These are phyloP conservation scores for Usnea hakonensis DNA, from an alignment of 495 filamentous ascomycete genomes.

Conservation along the genomic window DNA sequence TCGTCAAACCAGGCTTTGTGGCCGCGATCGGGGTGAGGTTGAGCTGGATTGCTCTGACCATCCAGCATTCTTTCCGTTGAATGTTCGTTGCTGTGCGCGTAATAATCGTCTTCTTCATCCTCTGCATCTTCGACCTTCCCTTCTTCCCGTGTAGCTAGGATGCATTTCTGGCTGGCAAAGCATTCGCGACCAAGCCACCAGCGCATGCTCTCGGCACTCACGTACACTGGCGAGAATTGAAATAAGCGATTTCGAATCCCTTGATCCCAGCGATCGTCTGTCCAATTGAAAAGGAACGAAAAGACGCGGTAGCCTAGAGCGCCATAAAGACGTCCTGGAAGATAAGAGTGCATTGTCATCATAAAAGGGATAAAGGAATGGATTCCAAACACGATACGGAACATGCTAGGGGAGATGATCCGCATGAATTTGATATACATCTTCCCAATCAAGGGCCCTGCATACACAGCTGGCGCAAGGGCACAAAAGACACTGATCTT, in stretches of 20 bases:
- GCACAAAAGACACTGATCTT: slow-evolving; percentile 89
- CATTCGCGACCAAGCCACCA: slow-evolving; percentile 94
- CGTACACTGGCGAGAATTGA: slow-evolving; percentile 85
- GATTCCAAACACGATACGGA: slow-evolving; percentile 81
- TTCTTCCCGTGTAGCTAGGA: slow-evolving; percentile 70
- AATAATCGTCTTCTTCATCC: slow-evolving; percentile 30
- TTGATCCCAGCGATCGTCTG: slow-evolving; percentile 76
- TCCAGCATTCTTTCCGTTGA: slow-evolving; percentile 5
- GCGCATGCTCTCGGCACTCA: slow-evolving; percentile 81
- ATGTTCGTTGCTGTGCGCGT: slow-evolving; percentile 19
- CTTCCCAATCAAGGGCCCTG: slow-evolving; percentile 76
- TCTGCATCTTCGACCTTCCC: slow-evolving; percentile 55
- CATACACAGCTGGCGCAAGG: slow-evolving; percentile 85
- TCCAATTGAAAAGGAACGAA: slow-evolving; percentile 85
- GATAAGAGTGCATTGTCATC: slow-evolving; percentile 67
- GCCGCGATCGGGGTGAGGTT: slow-evolving; percentile 3
- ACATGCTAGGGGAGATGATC: slow-evolving; percentile 64
- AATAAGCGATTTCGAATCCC: slow-evolving; percentile 77
- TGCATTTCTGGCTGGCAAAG: slow-evolving; percentile 87
- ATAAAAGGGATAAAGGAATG: slow-evolving; percentile 94
- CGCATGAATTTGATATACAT: slow-evolving; percentile 92
- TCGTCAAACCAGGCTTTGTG: slow-evolving; percentile 72
- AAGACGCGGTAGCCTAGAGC: slow-evolving; percentile 85
- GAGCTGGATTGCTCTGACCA: not conserved
- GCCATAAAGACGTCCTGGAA: slow-evolving; percentile 68